phyloP scores from a whole-genome alignment of 2,329 filamentous ascomycete species.

The Amylocarpus encephaloides region DNA sequence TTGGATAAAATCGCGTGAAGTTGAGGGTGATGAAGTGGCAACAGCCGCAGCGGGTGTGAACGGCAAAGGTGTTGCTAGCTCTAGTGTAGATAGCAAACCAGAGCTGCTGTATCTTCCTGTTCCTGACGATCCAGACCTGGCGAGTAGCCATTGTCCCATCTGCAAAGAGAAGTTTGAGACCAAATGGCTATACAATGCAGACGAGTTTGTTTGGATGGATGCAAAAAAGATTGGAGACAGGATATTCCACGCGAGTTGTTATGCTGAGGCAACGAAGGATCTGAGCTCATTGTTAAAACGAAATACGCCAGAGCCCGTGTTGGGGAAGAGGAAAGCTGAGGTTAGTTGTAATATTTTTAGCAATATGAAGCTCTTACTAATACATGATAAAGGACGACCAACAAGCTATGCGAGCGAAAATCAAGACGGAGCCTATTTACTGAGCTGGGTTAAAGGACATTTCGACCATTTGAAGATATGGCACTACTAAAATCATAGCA shows the following conservation, averaged over 20 bases:
- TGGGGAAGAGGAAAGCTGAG: constrained; percentile 73
- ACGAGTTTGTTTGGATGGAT: constrained; percentile 97
- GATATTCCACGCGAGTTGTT: constrained; percentile 86
- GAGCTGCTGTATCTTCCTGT: constrained; percentile 71
- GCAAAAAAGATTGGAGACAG: constrained; percentile 70
- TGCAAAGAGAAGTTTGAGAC: constrained; percentile 94
- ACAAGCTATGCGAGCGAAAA: constrained; percentile 25
- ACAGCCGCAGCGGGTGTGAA: constrained; percentile 35
- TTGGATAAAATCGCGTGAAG: constrained; percentile 82
- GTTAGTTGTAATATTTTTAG: constrained; percentile 29
- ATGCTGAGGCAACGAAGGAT: constrained; percentile 71
- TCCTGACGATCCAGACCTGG: constrained; percentile 67
- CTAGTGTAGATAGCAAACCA: constrained; percentile 37
- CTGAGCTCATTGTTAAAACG: constrained; percentile 41
- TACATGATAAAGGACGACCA: constrained; percentile 23
- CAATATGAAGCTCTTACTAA: not conserved
- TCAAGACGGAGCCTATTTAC: constrained; percentile 25
- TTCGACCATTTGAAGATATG: not conserved
- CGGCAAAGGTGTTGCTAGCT: constrained; percentile 35
- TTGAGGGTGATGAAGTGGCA: constrained; percentile 57
- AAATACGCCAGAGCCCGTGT: constrained; percentile 56
- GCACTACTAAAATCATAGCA: constrained; percentile 2
- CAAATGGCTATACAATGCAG: constrained; percentile 83
- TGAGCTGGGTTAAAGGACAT: not conserved
- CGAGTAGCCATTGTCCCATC: constrained; percentile 80